phyloP scores from a whole-genome alignment of 1,284 basidiomycete species.

The Melampsora americana region DNA sequence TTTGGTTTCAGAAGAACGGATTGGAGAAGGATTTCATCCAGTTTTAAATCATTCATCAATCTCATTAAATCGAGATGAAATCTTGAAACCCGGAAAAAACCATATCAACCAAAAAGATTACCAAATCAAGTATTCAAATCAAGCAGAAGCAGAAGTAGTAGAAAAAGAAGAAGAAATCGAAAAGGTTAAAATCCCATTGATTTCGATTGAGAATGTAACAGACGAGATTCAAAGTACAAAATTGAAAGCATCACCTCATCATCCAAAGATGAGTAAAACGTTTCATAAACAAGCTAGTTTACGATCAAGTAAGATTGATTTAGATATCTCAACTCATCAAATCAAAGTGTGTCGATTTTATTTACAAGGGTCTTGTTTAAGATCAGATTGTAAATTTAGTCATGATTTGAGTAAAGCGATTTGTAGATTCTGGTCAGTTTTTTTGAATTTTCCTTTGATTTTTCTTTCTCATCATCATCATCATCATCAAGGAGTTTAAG shows the following conservation, averaged over 20 bases:
- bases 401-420: slow-evolving; percentile 41
- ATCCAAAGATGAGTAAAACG: too few species aligned
- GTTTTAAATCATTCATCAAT: slow-evolving; percentile 1
- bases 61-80: neutral
- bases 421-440: slow-evolving; percentile 32
- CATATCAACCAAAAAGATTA: neutral
- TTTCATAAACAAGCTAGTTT: too few species aligned
- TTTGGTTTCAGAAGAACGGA: too few species aligned
- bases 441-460: too few species aligned
- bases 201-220: neutral
- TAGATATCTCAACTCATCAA: too few species aligned
- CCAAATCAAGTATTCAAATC: neutral
- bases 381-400: slow-evolving; percentile 43
- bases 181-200: neutral
- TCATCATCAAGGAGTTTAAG: too few species aligned
- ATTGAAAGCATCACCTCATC: neutral
- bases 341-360: slow-evolving; percentile 19
- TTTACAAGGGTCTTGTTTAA: slow-evolving; percentile 39
- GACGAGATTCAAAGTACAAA: neutral
- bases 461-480: too few species aligned
- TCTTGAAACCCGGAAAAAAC: neutral
- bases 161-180: neutral
- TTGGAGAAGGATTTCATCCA: neutral
- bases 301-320: too few species aligned
- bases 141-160: too few species aligned